Percentiles rank a stretch among this genome's conserved stretches.
phyloP scores from a whole-genome alignment of 371 early-diverging fungal genomes.

The Chytridium lagenaria region DNA sequence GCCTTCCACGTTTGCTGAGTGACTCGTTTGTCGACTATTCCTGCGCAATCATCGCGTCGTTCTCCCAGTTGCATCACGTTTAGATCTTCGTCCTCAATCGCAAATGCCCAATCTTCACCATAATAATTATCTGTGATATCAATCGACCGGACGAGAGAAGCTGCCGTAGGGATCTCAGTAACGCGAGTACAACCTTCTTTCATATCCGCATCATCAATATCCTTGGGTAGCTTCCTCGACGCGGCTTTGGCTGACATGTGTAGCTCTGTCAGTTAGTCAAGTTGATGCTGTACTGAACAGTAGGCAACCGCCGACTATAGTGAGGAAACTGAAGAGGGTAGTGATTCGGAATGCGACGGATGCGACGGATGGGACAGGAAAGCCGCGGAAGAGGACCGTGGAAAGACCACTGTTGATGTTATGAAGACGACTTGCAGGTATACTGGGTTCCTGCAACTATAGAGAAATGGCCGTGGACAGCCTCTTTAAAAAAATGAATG shows the following conservation, averaged over 20 bases:
- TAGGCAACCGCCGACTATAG: constrained; percentile 47
- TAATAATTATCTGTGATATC: no score
- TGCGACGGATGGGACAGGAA: constrained; percentile 43
- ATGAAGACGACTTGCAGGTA: constrained; percentile 64
- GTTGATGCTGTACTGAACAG: constrained; percentile 32
- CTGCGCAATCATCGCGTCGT: no score
- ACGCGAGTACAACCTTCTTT: not conserved
- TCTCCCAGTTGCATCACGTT: no score
- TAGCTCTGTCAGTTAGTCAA: not conserved
- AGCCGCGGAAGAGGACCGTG: constrained; percentile 53
- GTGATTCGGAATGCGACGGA: constrained; percentile 30
- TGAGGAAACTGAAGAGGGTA: constrained; percentile 47
- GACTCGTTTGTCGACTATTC: no score
- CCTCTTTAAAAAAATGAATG: constrained; percentile 55
- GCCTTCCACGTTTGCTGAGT: no score
- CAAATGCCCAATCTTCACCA: no score
- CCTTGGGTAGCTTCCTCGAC: constrained; percentile 6
- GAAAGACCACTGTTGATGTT: constrained; percentile 51
- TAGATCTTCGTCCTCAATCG: no score
- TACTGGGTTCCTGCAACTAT: constrained; percentile 61
- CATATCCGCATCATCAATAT: constrained; percentile 14
- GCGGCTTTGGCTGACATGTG: constrained; percentile 7
- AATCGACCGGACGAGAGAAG: no score
- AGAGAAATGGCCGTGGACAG: constrained; percentile 49
- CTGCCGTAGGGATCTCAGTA: constrained; percentile 16